Conservation (phyloP, 164 flowering plant species). For the Piper betle region DNA sequence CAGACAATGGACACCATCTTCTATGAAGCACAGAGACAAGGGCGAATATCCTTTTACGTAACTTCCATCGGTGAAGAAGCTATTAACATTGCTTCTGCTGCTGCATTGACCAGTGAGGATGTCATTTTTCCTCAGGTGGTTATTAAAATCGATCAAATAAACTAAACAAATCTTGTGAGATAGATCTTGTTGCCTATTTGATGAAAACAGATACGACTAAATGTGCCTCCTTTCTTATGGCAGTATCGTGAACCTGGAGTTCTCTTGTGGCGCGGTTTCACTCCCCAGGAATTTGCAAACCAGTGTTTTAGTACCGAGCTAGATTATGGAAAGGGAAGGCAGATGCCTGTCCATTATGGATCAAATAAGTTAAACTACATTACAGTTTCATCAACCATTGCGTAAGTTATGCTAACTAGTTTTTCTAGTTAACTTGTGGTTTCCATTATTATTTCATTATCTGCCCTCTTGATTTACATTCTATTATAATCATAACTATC, state of each 20-base stretch:
- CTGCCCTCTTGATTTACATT: background rate
- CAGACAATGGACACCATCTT: too few species aligned
- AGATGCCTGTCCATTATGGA: slow-evolving; percentile 87
- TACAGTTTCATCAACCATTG: slow-evolving; percentile 75
- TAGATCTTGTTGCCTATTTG: background rate
- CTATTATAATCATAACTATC: too few species aligned
- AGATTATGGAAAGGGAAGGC: too few species aligned
- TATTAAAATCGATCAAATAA: slow-evolving; percentile 40
- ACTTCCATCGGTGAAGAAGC: too few species aligned
- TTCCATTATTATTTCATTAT: background rate
- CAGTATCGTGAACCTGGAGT: slow-evolving; percentile 92
- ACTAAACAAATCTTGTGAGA: slow-evolving; percentile 84
- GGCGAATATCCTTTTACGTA: too few species aligned
- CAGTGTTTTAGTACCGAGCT: slow-evolving; percentile 66
- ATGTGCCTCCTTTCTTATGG: slow-evolving; percentile 1
- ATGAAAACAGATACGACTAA: background rate
- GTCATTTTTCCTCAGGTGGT: too few species aligned
- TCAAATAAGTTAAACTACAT: slow-evolving; percentile 60
- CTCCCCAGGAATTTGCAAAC: too few species aligned
- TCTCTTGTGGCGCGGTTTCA: slow-evolving; percentile 84
- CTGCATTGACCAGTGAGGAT: too few species aligned
- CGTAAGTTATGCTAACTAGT: slow-evolving; percentile 33
- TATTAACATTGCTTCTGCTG: too few species aligned
- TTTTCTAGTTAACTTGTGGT: background rate
- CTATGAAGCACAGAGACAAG: too few species aligned